Evolutionary conservation across 768 basidiomycete genomes (phyloP), one percentile per base, ranked within the genome.

Genomic region (Leccinum incarnatum): DNA sequence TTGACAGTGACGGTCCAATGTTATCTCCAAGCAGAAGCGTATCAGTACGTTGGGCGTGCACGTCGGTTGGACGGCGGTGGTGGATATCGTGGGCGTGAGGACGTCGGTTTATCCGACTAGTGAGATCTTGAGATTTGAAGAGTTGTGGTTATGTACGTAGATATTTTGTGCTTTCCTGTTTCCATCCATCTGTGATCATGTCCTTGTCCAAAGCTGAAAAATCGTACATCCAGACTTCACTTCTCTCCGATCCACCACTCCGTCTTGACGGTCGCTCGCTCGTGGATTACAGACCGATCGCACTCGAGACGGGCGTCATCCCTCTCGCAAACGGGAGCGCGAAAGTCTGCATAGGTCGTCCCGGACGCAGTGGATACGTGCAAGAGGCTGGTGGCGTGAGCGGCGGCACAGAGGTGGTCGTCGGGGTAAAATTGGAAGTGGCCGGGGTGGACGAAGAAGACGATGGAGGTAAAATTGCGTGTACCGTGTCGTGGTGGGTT

Each of bases 241-340:
- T 93, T 5, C 76, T 82, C 19, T 78, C 82, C 1, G 69, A 73
- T 49, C 79, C 82, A 2, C 83, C 91, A 2, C 75, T 85, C n/a
- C 88, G 93, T 53, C 79, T 83, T 4, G 93, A 95, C 69, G 92
- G 92, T 1, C 87, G 93, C 19, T 67, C 76, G 6, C 77, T 89
- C 0, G 72, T 78, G 36, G 87, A 90, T 62, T 94, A 82, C 65
- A 80, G 93, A 29, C 74, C 81, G 0, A 79, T 95, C 21, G 76
- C 83, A 8, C 82, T 95, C 29, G 87, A 91, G 73, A 91, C 90
- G 0, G 89, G 88, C 21, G 81, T 89, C 2, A 84, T 86, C 15
- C 89, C 91, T 5, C 80, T 92, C 5, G 88, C 93, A 19, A 93
- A 95, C 59, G 93, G 93, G 6, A 93, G 91, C 61, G 91, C 91